phyloP scores from a whole-genome alignment of 2,329 filamentous ascomycete genomes.

The Lomentospora prolificans region DNA sequence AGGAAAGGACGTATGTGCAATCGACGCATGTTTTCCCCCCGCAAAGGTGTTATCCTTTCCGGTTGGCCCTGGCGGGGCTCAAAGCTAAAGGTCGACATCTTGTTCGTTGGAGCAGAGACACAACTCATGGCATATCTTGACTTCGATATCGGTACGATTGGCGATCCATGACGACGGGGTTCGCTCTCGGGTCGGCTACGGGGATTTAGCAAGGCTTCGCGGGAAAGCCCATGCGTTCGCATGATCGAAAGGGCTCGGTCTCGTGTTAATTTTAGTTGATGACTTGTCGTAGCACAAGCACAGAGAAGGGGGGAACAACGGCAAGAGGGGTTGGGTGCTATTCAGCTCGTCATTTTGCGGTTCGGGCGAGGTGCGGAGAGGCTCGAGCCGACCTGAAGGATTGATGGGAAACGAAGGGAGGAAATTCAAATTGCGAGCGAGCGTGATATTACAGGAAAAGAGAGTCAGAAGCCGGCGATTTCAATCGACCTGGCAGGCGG shows the following conservation, averaged over 20 bases:
- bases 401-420: neutral
- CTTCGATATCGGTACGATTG: neutral
- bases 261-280: neutral
- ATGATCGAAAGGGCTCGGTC: neutral
- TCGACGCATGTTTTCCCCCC: neutral
- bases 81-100: neutral
- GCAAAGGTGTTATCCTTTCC: neutral
- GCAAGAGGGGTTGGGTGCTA: neutral
- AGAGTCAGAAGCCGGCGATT: neutral
- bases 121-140: neutral
- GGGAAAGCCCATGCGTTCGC: neutral
- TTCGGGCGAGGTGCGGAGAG: neutral
- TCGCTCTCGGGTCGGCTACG: neutral
- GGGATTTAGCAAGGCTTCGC: neutral
- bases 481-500: neutral
- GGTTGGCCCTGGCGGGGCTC: neutral
- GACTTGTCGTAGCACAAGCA: neutral
- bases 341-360: neutral
- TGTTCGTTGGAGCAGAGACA: neutral
- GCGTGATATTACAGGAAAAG: neutral
- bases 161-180: neutral
- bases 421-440: neutral
- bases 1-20: constrained; percentile 1
- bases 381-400: neutral
- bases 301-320: too few species aligned